Evolutionary conservation across 345 rosid species (phyloP).

Genomic region (Abelmoschus esculentus): DNA sequence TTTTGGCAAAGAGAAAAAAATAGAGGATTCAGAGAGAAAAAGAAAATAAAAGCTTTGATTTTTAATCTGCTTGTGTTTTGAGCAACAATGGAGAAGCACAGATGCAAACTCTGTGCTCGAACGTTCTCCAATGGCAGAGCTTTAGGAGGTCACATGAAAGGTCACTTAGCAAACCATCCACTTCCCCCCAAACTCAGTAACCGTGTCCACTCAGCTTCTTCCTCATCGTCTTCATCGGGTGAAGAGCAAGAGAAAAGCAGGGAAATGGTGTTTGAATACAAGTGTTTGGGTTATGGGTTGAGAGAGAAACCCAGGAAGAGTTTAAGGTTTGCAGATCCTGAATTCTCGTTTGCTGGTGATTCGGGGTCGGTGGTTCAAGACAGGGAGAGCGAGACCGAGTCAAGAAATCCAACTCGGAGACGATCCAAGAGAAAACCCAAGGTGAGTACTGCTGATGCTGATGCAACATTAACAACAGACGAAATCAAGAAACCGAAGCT

Average conservation of each 20-base stretch:
- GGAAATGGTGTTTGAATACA: background rate
- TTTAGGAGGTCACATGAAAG: conserved; percentile 94
- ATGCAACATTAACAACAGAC: conserved; percentile 10
- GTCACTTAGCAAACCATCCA: conserved; percentile 59
- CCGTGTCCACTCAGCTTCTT: conserved; percentile 25
- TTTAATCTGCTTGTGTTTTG: conserved; percentile 8
- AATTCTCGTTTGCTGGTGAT: conserved; percentile 40
- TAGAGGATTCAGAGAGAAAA: background rate
- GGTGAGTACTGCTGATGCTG: conserved; percentile 19
- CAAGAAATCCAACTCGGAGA: conserved; percentile 51
- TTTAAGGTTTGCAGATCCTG: conserved; percentile 61
- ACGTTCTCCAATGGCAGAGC: conserved; percentile 82
- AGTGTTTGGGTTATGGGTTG: conserved; percentile 29
- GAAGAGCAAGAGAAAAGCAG: conserved; percentile 19
- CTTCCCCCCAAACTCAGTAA: conserved; percentile 22
- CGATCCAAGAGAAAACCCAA: conserved; percentile 41
- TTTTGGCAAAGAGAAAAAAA: conserved; percentile 16
- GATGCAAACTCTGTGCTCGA: conserved; percentile 75
- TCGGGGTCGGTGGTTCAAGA: conserved; percentile 42
- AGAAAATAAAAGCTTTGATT: conserved; percentile 5
- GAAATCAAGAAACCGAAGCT: conserved; percentile 17
- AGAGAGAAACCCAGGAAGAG: conserved; percentile 75
- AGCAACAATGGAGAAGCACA: conserved; percentile 58
- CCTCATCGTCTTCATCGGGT: conserved; percentile 46
- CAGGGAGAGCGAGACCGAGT: conserved; percentile 75